Evolutionary conservation across 1,139 yeast genomes (phyloP), one percentile per base, ranked within the genome.

Genomic region (Suhomyces bolitotheri): DNA sequence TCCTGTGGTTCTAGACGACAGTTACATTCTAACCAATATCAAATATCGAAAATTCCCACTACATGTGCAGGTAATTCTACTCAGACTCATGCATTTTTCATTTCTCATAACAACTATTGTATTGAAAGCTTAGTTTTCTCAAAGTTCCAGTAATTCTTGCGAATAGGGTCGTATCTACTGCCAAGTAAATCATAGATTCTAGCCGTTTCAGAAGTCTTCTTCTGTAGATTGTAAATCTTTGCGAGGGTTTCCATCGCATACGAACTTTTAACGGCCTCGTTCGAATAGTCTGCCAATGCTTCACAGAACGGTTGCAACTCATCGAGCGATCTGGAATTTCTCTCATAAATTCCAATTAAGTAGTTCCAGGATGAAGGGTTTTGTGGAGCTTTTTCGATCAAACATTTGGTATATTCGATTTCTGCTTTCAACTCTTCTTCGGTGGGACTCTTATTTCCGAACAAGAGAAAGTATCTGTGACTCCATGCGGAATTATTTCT

Each of bases 401-500:
- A 58, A 1, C 45, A 49, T 39, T 65, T 62, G 1, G 73, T 71
- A 49, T 60, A 86, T 5, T 63, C 64, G 4, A 76, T 47, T 44
- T 79, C 84, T 2, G 36, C 36, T 22, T 54, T 58, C 4, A 48
- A 27, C 14, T 33, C 35, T 9, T 31, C 45, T 3, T 26, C 38
- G 5, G 46, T 36, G 3, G 39, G 35, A 5, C 39, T 34, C 2
- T 40, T 40, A n/a, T 50, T 42, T 15, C 66, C 63, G 39, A 71
- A 68, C 22, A 55, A 53, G 14, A 84, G 56, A 50, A 82, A 88
- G 63, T 69, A 85, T 36, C 97, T 71, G 60, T 87, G 95, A 39
- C 81, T 75, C 99, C 99, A 92, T 0, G 95, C 97, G 37, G 96
- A 85, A 58, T 92, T 94, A 62, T 92, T 92, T 50, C 88, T 70